A percentile compares a stretch with the other conserved stretches of the same genome.
Conservation (phyloP, 1,139 yeast species). For the Kodamaea sp. region DNA sequence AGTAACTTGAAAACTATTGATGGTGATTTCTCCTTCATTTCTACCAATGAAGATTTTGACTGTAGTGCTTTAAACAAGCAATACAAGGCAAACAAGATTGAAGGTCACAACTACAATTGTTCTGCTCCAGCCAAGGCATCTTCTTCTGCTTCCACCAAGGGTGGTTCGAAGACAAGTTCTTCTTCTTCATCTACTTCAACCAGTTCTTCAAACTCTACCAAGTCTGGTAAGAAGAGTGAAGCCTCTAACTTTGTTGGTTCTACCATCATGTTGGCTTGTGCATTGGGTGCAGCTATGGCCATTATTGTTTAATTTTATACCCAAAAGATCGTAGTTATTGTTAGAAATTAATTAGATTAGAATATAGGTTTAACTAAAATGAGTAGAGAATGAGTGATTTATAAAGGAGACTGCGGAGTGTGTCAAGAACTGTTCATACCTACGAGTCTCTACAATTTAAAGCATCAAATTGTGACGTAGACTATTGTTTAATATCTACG, state of each 20-base stretch:
- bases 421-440: no score
- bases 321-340: no score
- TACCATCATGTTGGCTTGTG: constrained; percentile 16
- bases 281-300: constrained; percentile 22
- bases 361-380: no score
- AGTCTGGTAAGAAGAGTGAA: constrained; percentile 19
- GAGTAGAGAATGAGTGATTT: no score
- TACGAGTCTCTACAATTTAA: no score
- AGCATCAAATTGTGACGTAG: no score
- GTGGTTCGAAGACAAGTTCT: constrained; percentile 13
- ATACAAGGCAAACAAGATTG: constrained; percentile 31
- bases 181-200: constrained; percentile 16
- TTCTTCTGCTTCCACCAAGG: constrained; percentile 10
- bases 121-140: constrained; percentile 28
- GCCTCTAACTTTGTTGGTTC: constrained; percentile 16
- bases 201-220: constrained; percentile 14
- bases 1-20: constrained; percentile 36
- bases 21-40: constrained; percentile 41
- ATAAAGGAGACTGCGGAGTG: no score
- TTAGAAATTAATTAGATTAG: no score
- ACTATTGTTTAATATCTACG: no score
- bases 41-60: constrained; percentile 39
- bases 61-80: constrained; percentile 36
- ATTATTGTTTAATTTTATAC: constrained; percentile 13
- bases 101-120: constrained; percentile 47